A percentile compares a stretch with the other conserved stretches of the same genome.
phyloP scores from a whole-genome alignment of 495 filamentous ascomycete species.

The Umbilicaria muhlenbergii region DNA sequence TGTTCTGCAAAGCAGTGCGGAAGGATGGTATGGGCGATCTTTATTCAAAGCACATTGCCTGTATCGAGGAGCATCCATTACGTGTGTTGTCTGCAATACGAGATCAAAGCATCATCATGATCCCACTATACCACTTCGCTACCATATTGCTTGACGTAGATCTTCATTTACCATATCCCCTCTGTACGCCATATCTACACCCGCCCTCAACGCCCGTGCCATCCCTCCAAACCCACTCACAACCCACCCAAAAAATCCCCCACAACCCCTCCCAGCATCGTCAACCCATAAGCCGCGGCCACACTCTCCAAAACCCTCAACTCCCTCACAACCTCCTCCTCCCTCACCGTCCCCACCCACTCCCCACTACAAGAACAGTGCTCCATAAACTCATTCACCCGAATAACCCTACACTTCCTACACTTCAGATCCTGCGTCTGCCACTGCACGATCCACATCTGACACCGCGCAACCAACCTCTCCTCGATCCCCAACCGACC shows the following conservation, averaged over 20 bases:
- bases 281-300: slow-evolving; percentile 60
- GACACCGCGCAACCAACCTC: slow-evolving; percentile 58
- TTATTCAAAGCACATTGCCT: too few species aligned
- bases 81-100: too few species aligned
- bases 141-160: too few species aligned
- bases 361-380: slow-evolving; percentile 83
- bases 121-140: too few species aligned
- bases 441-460: slow-evolving; percentile 65
- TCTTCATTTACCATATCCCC: too few species aligned
- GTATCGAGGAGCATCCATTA: too few species aligned
- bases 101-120: too few species aligned
- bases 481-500: slow-evolving; percentile 71
- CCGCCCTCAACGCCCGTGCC: too few species aligned
- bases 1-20: too few species aligned
- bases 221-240: too few species aligned
- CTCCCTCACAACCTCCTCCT: slow-evolving; percentile 47
- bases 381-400: slow-evolving; percentile 90
- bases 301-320: slow-evolving; percentile 57
- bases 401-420: slow-evolving; percentile 30
- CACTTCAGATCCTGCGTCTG: slow-evolving; percentile 84
- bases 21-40: too few species aligned
- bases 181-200: too few species aligned
- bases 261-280: slow-evolving; percentile 64
- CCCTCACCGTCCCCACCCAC: slow-evolving; percentile 60
- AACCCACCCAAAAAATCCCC: slow-evolving; percentile 32